Evolutionary conservation across 2,329 filamentous ascomycete genomes (phyloP).

Genomic region (Fusarium tanahbumbuense): DNA sequence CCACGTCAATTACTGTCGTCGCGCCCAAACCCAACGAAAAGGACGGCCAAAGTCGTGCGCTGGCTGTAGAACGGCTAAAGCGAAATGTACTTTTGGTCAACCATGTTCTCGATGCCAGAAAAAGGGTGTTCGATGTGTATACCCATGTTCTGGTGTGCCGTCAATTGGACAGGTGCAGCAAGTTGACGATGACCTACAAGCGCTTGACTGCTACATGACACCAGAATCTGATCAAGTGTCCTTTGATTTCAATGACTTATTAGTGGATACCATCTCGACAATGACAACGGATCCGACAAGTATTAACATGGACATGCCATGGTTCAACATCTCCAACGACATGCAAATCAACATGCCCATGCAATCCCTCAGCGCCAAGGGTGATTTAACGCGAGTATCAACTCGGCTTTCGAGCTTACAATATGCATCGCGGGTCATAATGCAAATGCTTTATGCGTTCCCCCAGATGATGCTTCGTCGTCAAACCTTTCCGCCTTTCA

Average conservation of each 20-base stretch:
- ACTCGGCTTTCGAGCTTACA: constrained; percentile 12
- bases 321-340: background rate
- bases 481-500: constrained; percentile 49
- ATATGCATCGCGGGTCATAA: constrained; percentile 39
- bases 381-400: constrained; percentile 29
- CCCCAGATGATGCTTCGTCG: constrained; percentile 50
- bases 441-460: constrained; percentile 44
- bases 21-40: constrained; percentile 41
- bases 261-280: background rate
- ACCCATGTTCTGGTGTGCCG: background rate
- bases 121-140: constrained; percentile 32
- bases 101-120: constrained; percentile 39
- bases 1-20: constrained; percentile 44
- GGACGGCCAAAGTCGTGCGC: constrained; percentile 42
- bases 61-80: constrained; percentile 38
- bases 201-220: background rate
- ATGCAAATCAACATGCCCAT: background rate
- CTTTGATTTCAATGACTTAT: background rate
- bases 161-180: background rate
- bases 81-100: constrained; percentile 41
- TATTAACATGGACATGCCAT: fast-evolving
- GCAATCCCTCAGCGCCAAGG: background rate
- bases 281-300: background rate
- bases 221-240: background rate
- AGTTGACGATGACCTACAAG: background rate